Evolutionary conservation across 768 basidiomycete genomes (phyloP), one percentile per base, ranked within the genome.

Genomic region (Rhizopogon vesiculosus): DNA sequence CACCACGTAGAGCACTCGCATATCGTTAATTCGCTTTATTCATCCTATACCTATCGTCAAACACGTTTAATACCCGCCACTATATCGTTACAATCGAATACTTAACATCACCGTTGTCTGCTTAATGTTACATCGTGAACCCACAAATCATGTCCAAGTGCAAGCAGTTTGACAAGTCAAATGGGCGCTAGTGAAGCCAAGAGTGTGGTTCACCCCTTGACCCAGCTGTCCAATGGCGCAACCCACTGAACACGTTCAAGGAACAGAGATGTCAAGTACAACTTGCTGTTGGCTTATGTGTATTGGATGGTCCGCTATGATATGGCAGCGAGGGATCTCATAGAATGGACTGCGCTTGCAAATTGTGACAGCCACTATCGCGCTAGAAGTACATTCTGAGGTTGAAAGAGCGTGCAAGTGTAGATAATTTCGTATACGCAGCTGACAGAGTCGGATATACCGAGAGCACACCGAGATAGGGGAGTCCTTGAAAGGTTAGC

Each of bases 21-120:
- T 62, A 67, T 69, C 59, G 54, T 64, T 70, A 70, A 70, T 66
- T 48, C 56, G 54, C 58, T 58, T 61, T 68, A 69, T 69, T 66
- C 68, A 60, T 59, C 60, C 58, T 61, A 54, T 68, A 68, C 58
- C 49, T 50, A 55, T 63, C 65, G 59, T 53, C 61, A 51, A 55
- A 56, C 61, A 49, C 45, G 48, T 69, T 69, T 71, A 69, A 69
- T 69, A 62, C 53, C 52, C 56, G 31, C 59, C 59, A 69, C 55
- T 61, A 66, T 69, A 61, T 45, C 68, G 56, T 49, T 58, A 52
- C 61, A 48, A 56, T 49, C 60, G 53, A 54, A 45, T 68, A 69
- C 59, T 59, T 64, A 59, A 53, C 46, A 35, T 42, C 51, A 38
- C 42, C 42, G 29, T 16, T 33, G 18, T 25, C 6, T 48, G 45